These are phyloP conservation scores for Mollisiaceae sp. DNA, from an alignment of 2,329 filamentous ascomycete species.

Conservation along the genomic window DNA sequence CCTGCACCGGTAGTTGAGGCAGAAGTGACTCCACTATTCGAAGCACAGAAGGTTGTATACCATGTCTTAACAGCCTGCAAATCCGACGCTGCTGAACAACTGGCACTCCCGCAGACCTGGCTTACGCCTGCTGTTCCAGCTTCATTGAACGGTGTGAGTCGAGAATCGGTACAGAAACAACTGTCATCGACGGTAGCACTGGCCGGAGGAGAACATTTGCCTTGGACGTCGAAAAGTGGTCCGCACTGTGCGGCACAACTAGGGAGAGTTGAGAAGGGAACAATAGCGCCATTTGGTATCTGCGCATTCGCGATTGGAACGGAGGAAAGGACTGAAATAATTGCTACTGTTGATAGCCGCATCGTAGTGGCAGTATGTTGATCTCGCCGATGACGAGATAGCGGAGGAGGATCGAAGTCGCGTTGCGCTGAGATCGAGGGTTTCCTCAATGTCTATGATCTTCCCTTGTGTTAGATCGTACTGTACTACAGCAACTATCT, in stretches of 20 bases:
- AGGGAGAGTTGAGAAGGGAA: slow-evolving; percentile 65
- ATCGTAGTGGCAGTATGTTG: slow-evolving; percentile 15
- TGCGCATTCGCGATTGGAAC: slow-evolving; percentile 16
- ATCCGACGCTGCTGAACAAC: slow-evolving; percentile 55
- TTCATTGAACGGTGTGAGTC: slow-evolving; percentile 61
- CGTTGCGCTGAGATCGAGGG: not conserved
- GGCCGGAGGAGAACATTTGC: slow-evolving; percentile 68
- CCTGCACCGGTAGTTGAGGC: slow-evolving; percentile 30
- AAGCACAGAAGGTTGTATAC: slow-evolving; percentile 71
- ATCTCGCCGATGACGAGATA: not conserved
- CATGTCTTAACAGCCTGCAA: slow-evolving; percentile 67
- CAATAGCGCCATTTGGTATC: slow-evolving; percentile 45
- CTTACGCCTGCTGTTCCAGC: slow-evolving; percentile 60
- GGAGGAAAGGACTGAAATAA: slow-evolving; percentile 23
- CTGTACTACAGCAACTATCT: not conserved
- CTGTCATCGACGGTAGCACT: slow-evolving; percentile 60
- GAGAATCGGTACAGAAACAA: slow-evolving; percentile 75
- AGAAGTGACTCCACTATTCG: slow-evolving; percentile 42
- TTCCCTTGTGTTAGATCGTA: not conserved
- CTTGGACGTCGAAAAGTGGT: slow-evolving; percentile 71
- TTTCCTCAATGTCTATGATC: not conserved
- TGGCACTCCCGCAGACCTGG: slow-evolving; percentile 63
- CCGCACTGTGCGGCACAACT: slow-evolving; percentile 65
- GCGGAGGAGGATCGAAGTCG: slow-evolving; percentile 6
- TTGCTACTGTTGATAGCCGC: slow-evolving; percentile 13